Evolutionary conservation across 805 yeast species (phyloP), one percentile per base, ranked within the genome.

Genomic region (Candida ulmi): DNA sequence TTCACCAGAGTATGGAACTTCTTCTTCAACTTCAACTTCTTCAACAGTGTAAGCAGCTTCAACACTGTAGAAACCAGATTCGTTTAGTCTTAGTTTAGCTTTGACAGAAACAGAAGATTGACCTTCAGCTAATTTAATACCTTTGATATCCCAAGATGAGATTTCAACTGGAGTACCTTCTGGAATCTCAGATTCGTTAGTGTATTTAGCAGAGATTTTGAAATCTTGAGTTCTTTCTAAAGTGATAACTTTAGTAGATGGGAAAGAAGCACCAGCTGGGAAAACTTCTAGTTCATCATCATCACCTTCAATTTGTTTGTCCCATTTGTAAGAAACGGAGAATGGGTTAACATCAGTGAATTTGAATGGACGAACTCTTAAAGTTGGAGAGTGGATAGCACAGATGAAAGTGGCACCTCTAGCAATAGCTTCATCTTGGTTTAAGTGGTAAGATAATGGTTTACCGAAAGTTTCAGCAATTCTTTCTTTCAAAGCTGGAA

Each of bases 351-450:
- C 70, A 66, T 93, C 99, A 72, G 91, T 96, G 63, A 90, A 93
- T 71, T 91, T 91, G 83, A 93, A 93, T 52, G 96, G 96, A 71
- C 98, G 85, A 39, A 93, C 99, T 72, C 99, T 86, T 58, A 93
- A 80, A 50, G 97, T 90, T 68, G 99, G 99, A 27, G 98, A 91
- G 76, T 90, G 98, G 72, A 88, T 86, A 53, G 99, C 99, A 68
- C 99, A 93, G 60, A 93, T 85, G 69, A 93, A 93, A 36, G 99
- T 96, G 57, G 96, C 95, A 74, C 99, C 99, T 68, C 91, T 87
- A 41, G 99, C 98, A 63, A 91, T 84, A 48, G 99, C 96, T 76
- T 93, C 99, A 63, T 93, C 99, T 72, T 90, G 97, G 78, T 93
- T 93, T 69, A 95, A 79, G 54, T 98, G 95, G 74, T 85, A 84